Conservation (phyloP, 345 rosid genomes). For the Lenwebbia sp. region DNA sequence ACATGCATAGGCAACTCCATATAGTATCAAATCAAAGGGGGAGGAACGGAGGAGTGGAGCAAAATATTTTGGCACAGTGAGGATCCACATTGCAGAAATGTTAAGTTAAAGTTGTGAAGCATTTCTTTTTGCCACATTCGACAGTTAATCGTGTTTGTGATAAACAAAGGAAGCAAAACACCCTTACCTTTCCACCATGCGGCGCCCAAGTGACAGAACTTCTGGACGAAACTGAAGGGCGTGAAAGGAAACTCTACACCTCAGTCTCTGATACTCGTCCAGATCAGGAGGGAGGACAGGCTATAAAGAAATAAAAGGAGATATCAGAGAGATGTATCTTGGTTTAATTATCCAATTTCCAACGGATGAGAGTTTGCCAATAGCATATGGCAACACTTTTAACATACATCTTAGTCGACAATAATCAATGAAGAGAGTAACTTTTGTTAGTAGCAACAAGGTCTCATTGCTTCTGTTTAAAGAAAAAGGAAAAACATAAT, state of each 20-base stretch:
- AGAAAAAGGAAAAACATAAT: not conserved
- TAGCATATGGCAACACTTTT: too few species aligned
- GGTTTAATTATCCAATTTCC: not conserved
- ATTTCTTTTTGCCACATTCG: not conserved
- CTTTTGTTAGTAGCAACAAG: not conserved
- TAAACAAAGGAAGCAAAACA: not conserved
- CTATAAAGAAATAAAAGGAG: constrained; percentile 26
- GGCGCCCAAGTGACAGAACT: constrained; percentile 65
- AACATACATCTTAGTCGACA: too few species aligned
- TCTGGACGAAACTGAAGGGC: constrained; percentile 88
- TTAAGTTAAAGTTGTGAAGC: not conserved
- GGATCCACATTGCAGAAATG: not conserved
- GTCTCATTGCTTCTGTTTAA: not conserved
- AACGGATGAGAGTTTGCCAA: not conserved
- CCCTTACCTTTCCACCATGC: constrained; percentile 77
- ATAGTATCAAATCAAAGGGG: not conserved
- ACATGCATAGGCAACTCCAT: not conserved
- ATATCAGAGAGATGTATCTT: not conserved
- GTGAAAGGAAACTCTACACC: constrained; percentile 96
- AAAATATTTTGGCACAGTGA: not conserved
- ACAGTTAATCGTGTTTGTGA: not conserved
- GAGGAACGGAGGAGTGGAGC: not conserved
- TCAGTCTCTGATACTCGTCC: constrained; percentile 85
- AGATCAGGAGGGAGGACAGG: constrained; percentile 71
- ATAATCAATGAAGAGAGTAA: not conserved